phyloP scores from a whole-genome alignment of 768 basidiomycete genomes.

The Sarcodon sp. region DNA sequence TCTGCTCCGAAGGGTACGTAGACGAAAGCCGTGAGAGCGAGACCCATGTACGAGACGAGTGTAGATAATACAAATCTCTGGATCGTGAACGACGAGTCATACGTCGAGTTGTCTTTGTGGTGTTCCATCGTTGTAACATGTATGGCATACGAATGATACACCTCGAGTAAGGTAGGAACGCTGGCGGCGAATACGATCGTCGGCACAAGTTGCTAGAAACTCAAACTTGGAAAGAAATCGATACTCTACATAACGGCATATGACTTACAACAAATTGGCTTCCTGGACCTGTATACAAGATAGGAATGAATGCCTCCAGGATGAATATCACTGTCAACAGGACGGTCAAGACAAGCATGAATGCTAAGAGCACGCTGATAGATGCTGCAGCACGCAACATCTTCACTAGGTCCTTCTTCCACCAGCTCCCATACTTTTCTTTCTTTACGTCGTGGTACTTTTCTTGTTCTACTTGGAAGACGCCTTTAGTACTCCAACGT shows the following conservation, averaged over 20 bases:
- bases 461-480: conserved; percentile 53
- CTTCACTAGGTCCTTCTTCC: conserved; percentile 42
- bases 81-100: conserved; percentile 69
- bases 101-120: conserved; percentile 34
- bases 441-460: background rate
- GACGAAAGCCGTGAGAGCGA: conserved; percentile 86
- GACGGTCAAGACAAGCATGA: conserved; percentile 53
- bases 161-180: conserved; percentile 65
- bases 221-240: background rate
- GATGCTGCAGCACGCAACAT: conserved; percentile 41
- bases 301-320: conserved; percentile 82
- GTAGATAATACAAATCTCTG: conserved; percentile 87
- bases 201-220: conserved; percentile 57
- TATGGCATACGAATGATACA: conserved; percentile 59
- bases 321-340: conserved; percentile 76
- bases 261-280: conserved; percentile 61
- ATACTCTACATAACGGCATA: background rate
- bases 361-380: conserved; percentile 60
- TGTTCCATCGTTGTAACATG: conserved; percentile 88
- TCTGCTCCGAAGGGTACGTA: conserved; percentile 90
- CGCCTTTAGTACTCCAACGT: conserved; percentile 69
- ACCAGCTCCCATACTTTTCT: conserved; percentile 38
- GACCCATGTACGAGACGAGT: conserved; percentile 82
- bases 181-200: conserved; percentile 73
- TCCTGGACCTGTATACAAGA: conserved; percentile 83